Evolutionary conservation across 2,329 filamentous ascomycete genomes (phyloP), one percentile per base, ranked within the genome.

Genomic region (Malbranchea cinnamomea): DNA sequence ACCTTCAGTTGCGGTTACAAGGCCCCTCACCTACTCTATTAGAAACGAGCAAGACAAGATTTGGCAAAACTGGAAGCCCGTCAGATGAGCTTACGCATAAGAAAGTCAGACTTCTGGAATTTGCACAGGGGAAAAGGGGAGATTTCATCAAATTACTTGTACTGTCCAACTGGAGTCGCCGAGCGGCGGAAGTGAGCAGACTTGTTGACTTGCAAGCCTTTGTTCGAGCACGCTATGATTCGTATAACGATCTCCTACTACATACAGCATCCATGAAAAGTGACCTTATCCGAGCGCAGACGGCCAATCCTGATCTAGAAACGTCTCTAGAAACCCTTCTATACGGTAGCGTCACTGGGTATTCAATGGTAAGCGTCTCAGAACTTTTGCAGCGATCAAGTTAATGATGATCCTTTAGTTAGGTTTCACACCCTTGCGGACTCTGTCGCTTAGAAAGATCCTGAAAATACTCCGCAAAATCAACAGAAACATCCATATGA

Each of bases 101-200:
- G 57, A 94, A 93, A 55, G 57, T 71, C 16, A 57, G 64, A 20
- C 53, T 94, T 31, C 56, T 93, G 35, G 71, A 79, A 24, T 92
- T 89, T 57, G 74, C 79, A 6, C 77, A 87, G 49, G 69, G 74
- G 13, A 72, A 78, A 46, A 77, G 93, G 47, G 74, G 77, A 17
- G 83, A 82, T 58, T 95, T 91, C 64, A 82, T 92, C 51, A 95
- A 98, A 58, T 71, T 85, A 5, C 65, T 94, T 12, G 83, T 98
- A 13, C 75, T 98, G 26, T 74, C 79, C 2, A 78, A 89, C 55
- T 98, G 89, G 89, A 81, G 79, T 49, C 70, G 79, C 46, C 77
- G 80, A 50, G 74, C 78, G 19, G 67, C 73, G 22, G 73, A 79
- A 42, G 80, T 95, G 42, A 79, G 78, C 58, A 83, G 78, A 53